phyloP scores from a whole-genome alignment of 2,329 filamentous ascomycete species.

The Aureobasidium sp. region DNA sequence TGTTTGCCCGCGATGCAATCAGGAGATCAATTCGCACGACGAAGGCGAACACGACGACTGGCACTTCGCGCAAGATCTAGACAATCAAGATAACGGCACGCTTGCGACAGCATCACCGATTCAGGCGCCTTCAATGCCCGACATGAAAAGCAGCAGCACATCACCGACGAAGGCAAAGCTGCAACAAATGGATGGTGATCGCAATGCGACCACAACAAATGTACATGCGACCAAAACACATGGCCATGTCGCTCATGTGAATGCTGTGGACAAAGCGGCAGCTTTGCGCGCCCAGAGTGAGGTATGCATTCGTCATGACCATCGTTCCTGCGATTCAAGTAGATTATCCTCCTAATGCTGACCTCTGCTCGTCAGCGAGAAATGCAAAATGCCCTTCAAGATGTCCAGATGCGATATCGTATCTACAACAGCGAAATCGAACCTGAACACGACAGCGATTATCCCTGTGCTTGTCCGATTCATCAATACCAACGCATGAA shows the following conservation, averaged over 20 bases:
- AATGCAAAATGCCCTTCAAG: slow-evolving; percentile 38
- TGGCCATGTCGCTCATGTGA: slow-evolving; percentile 26
- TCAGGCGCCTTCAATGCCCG: not conserved
- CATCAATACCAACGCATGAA: slow-evolving; percentile 35
- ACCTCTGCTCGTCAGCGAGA: slow-evolving; percentile 28
- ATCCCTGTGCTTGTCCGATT: slow-evolving; percentile 35
- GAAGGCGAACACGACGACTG: slow-evolving; percentile 75
- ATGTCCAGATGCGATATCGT: slow-evolving; percentile 32
- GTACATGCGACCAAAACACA: slow-evolving; percentile 18
- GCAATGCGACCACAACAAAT: not conserved
- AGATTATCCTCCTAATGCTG: not conserved
- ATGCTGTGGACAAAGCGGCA: slow-evolving; percentile 34
- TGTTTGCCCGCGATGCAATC: not conserved
- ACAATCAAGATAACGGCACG: slow-evolving; percentile 36
- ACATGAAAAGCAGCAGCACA: not conserved
- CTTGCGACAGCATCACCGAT: not conserved
- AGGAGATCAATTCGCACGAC: slow-evolving; percentile 28
- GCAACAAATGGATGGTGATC: not conserved
- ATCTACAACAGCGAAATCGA: slow-evolving; percentile 44
- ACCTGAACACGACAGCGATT: slow-evolving; percentile 39
- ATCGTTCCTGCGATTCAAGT: too few relatives aligned
- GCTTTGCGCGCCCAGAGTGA: slow-evolving; percentile 34
- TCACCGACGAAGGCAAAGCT: not conserved
- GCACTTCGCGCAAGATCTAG: slow-evolving; percentile 80
- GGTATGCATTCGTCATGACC: slow-evolving; percentile 19